Base-by-base conservation (phyloP, 371 early-diverging fungal genomes). In the Mucor ambiguus region DNA sequence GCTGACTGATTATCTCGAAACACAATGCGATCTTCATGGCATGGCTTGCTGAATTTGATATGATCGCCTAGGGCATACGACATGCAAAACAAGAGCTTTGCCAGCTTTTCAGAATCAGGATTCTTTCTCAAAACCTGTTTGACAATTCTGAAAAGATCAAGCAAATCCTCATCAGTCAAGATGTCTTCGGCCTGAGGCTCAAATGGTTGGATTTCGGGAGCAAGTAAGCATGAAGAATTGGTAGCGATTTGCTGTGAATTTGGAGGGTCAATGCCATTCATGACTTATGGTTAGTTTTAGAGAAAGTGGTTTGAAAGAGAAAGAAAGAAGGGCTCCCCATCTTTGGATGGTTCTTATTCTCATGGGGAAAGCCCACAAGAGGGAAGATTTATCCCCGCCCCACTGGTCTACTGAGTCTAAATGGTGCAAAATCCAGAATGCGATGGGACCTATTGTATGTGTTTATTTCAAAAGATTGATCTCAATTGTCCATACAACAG, bases 401-500 rank as follows among this genome's bases (percentile, higher is more conserved):
- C 32, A 12, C 20, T 57, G n/a, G 32, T 5, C 52, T 52, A 61
- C 62, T 61, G 62, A 61, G 62, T 61, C 49, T 61, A 49, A 64
- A 57, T 44, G 57, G 22, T 29, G 44, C 20, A 18, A 60, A 28
- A 43, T 58, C 37, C 37, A 35, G 3, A 35, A 35, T 35, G 41
- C 46, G 22, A 46, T 46, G 43, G 38, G 38, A 63, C 64, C 57
- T 56, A 44, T 49, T 60, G 60, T 56, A 38, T 58, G 22, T 41
- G 3, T 49, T 59, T 59, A 32, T 63, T 58, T 32, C 35, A 14
- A 12, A 58, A 32, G 59, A 38, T 78, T 76, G 41, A 80, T 64
- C 66, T 93, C 93, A 18, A 85, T 85, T 0, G 95, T 94, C 94
- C 95, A 95, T 4, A 93, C 85, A 6, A 94, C 82, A 6, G 91